Evolutionary conservation across 148 eudicot genomes (phyloP), one percentile per base, ranked within the genome.

Genomic region (Mesembryanthemum crystallinum): DNA sequence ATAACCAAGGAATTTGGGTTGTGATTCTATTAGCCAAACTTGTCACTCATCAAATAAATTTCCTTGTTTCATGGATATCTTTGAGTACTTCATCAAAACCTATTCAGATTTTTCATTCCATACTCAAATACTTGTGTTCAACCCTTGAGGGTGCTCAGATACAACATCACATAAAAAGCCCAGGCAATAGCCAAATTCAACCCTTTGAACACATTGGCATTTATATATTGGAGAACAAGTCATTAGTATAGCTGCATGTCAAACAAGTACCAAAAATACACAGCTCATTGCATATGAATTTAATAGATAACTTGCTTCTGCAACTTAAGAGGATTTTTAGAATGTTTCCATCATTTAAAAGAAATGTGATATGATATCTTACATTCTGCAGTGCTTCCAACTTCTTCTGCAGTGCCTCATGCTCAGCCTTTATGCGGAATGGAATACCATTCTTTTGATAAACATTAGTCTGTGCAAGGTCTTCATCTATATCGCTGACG

Each of bases 361-460:
- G 21, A 52, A 54, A 21, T 65, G 68, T 76, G 32, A 33, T 11
- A 17, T 72, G 73, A 71, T 80, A 39, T 43, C 97, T 91, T 88
- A 92, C 99, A 85, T 71, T 86, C 77, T 96, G 99, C 64, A 96
- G 74, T n/a, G 94, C 86, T 78, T 96, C 99, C 76, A 96, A 87
- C 88, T 92, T 92, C 83, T 55, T 96, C 82, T 92, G 99, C 84
- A 96, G 73, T 35, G 97, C 98, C 81, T 96, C 99, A 45, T 96
- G 99, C 85, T 96, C 99, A 76, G 99, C 99, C 80, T 88, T 84
- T 58, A 96, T 90, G 76, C 99, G 99, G 73, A 89, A 96, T 37
- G 99, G 99, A 75, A 96, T 94, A 68, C 99, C 99, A 67, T 91
- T 89, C 86, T 92, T 96, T 76, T 92, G 97, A 79, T 87, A 92